These are phyloP conservation scores for Cladophialophora exuberans DNA, from an alignment of 2,329 filamentous ascomycete species.

Conservation along the genomic window DNA sequence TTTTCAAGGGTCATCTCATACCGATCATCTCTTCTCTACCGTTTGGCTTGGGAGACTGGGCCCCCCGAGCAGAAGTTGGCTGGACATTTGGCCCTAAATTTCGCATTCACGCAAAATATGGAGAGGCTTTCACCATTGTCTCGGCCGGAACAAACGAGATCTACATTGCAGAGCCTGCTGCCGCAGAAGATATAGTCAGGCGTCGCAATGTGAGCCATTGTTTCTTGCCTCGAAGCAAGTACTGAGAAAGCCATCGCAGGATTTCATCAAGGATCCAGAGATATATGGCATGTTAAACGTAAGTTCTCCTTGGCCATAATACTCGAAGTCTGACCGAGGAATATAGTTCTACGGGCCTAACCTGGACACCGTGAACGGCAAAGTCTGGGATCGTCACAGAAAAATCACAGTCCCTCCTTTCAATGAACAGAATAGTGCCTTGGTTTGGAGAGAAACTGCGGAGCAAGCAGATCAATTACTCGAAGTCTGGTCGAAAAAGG, in stretches of 20 bases:
- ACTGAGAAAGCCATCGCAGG: conserved; percentile 12
- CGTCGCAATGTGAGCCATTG: no score
- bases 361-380: conserved; percentile 29
- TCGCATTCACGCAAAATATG: conserved; percentile 19
- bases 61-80: conserved; percentile 19
- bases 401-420: conserved; percentile 48
- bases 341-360: conserved; percentile 31
- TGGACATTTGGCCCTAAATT: conserved; percentile 21
- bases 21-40: conserved; percentile 15
- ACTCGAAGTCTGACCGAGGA: no score
- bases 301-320: no score
- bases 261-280: conserved; percentile 26
- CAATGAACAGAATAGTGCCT: conserved; percentile 47
- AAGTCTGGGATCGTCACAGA: conserved; percentile 48
- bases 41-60: conserved; percentile 27
- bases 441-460: conserved; percentile 45
- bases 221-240: no score
- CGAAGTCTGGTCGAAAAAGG: conserved; percentile 17
- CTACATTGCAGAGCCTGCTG: conserved; percentile 22
- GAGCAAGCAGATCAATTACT: conserved; percentile 41
- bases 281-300: conserved; percentile 26
- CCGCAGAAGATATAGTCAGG: no score
- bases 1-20: conserved; percentile 13
- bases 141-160: conserved; percentile 25
- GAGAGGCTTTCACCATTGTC: conserved; percentile 28